Evolutionary conservation across 768 basidiomycete species (phyloP).

Genomic region (Guyanaporus albipodus): DNA sequence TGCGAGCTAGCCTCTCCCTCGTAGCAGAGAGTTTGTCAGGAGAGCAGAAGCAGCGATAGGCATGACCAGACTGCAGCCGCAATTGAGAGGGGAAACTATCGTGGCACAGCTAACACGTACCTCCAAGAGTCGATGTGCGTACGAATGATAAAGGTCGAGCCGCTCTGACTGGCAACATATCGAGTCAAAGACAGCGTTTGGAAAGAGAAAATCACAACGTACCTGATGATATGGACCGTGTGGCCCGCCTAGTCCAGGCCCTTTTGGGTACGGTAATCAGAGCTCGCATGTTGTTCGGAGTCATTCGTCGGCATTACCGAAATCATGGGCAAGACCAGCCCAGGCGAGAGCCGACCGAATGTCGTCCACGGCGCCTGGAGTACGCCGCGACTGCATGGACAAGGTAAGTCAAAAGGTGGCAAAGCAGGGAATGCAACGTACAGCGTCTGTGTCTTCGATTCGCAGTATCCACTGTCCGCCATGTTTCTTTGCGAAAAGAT

Average conservation of each 20-base stretch:
- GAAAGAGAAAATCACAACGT: background rate
- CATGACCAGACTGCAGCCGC: constrained; percentile 64
- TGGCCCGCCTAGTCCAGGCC: constrained; percentile 71
- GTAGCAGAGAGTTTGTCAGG: constrained; percentile 63
- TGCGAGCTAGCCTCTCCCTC: constrained; percentile 63
- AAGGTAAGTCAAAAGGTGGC: background rate
- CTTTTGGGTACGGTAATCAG: constrained; percentile 37
- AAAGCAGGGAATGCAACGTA: constrained; percentile 35
- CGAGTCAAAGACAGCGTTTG: background rate
- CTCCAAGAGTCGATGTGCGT: constrained; percentile 71
- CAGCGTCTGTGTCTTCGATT: constrained; percentile 94
- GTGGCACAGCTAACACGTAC: constrained; percentile 37
- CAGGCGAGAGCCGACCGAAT: constrained; percentile 76
- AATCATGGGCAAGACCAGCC: constrained; percentile 91
- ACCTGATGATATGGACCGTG: constrained; percentile 90
- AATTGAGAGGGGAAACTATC: background rate
- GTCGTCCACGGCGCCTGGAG: constrained; percentile 81
- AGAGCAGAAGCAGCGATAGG: constrained; percentile 95
- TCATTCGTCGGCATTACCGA: constrained; percentile 49
- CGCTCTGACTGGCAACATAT: constrained; percentile 71
- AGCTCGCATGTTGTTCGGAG: too few relatives aligned
- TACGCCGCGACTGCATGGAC: constrained; percentile 60
- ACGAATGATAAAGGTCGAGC: constrained; percentile 74
- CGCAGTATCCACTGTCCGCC: constrained; percentile 89
- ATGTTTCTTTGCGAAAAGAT: constrained; percentile 75